These are phyloP conservation scores for Cutaneotrichosporon dermatis DNA, from an alignment of 1,284 basidiomycete species.

Conservation along the genomic window DNA sequence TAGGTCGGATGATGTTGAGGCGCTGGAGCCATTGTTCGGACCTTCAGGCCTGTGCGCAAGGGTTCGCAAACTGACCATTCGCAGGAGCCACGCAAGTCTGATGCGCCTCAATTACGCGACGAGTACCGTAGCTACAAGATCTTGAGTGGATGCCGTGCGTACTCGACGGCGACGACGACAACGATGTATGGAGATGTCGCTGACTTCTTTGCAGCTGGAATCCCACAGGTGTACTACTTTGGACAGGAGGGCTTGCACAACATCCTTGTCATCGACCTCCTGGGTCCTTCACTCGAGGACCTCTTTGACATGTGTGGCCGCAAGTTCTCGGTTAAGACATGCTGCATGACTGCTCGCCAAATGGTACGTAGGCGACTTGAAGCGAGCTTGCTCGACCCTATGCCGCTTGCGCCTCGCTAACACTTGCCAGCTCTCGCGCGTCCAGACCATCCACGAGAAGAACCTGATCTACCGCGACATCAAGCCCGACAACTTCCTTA, in stretches of 20 bases:
- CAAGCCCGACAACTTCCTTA: slow-evolving; percentile 95
- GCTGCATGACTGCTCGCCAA: slow-evolving; percentile 93
- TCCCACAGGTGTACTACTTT: slow-evolving; percentile 95
- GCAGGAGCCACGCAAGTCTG: slow-evolving; percentile 91
- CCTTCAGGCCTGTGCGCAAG: neutral
- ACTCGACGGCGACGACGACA: neutral
- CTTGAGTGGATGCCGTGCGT: slow-evolving; percentile 82
- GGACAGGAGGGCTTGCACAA: slow-evolving; percentile 97
- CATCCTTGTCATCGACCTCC: slow-evolving; percentile 90
- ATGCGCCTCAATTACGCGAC: slow-evolving; percentile 91
- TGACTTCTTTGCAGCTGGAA: slow-evolving; percentile 59
- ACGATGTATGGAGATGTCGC: neutral
- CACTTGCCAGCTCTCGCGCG: slow-evolving; percentile 64
- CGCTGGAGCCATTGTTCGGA: neutral
- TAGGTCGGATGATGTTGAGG: too few species aligned
- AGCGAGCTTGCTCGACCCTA: slow-evolving; percentile 60
- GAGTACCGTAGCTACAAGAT: slow-evolving; percentile 98
- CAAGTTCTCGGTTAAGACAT: slow-evolving; percentile 96
- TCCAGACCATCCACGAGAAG: slow-evolving; percentile 94
- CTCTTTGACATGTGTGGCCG: slow-evolving; percentile 99
- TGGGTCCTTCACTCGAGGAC: slow-evolving; percentile 91
- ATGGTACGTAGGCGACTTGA: slow-evolving; percentile 72
- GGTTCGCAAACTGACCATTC: slow-evolving; percentile 13
- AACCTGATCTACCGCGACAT: slow-evolving; percentile 97
- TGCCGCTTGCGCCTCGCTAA: neutral